These are phyloP conservation scores for Naganishia vishniacii DNA, from an alignment of 768 basidiomycete species.

Conservation along the genomic window DNA sequence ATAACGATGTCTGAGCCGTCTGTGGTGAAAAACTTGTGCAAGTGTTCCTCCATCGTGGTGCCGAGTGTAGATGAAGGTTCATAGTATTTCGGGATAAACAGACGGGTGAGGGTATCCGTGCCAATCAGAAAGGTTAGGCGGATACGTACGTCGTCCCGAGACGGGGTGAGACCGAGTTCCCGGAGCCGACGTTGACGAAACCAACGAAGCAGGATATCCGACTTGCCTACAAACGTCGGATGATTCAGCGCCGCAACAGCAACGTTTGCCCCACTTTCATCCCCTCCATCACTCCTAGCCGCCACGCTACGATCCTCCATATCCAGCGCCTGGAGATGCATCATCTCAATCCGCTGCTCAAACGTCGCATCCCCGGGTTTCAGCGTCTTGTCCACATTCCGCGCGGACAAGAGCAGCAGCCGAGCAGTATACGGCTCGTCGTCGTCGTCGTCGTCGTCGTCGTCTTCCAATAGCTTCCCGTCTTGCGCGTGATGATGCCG, in stretches of 20 bases:
- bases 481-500: neutral
- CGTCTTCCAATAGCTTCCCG: conserved; percentile 27
- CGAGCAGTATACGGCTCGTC: conserved; percentile 62
- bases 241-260: conserved; percentile 79
- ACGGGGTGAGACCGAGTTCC: neutral
- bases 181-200: neutral
- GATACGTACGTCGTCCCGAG: conserved; percentile 29
- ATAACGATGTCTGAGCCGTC: conserved; percentile 64
- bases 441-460: too few relatives aligned
- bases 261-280: conserved; percentile 51
- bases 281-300: neutral
- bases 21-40: conserved; percentile 9
- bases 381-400: conserved; percentile 77
- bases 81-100: conserved; percentile 74
- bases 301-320: conserved; percentile 18
- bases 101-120: conserved; percentile 74
- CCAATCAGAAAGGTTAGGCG: conserved; percentile 71
- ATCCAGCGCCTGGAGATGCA: conserved; percentile 61
- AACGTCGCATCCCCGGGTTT: conserved; percentile 67
- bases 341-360: conserved; percentile 80
- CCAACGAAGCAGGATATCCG: conserved; percentile 54
- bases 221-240: conserved; percentile 83
- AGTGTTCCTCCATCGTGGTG: conserved; percentile 36
- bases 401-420: conserved; percentile 72
- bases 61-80: conserved; percentile 52